Conservation (phyloP, 805 yeast species). For the Cyberlindnera mycetangii region DNA sequence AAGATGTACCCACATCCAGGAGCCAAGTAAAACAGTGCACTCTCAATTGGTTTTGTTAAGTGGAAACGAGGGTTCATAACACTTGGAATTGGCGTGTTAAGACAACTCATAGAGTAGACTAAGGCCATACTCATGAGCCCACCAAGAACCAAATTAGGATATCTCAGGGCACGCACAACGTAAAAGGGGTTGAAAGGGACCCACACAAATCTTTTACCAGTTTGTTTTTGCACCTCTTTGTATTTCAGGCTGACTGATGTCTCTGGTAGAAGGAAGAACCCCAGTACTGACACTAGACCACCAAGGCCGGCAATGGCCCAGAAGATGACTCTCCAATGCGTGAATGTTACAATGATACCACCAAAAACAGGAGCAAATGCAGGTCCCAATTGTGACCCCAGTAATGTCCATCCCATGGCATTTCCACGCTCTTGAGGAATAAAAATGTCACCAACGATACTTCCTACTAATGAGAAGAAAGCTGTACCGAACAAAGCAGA, state of each 20-base stretch:
- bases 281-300: slow-evolving; percentile 30
- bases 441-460: slow-evolving; percentile 41
- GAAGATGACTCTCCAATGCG: slow-evolving; percentile 51
- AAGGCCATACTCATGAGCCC: slow-evolving; percentile 43
- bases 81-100: slow-evolving; percentile 51
- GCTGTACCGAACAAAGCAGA: slow-evolving; percentile 56
- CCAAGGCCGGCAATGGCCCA: slow-evolving; percentile 47
- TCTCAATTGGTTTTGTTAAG: slow-evolving; percentile 43
- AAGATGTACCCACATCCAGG: slow-evolving; percentile 50
- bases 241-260: slow-evolving; percentile 28
- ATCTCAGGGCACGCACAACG: slow-evolving; percentile 39
- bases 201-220: slow-evolving; percentile 41
- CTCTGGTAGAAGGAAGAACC: slow-evolving; percentile 42
- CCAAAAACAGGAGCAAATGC: slow-evolving; percentile 54
- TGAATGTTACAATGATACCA: slow-evolving; percentile 49
- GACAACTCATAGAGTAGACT: slow-evolving; percentile 45
- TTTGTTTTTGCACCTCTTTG: slow-evolving; percentile 19
- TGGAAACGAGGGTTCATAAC: slow-evolving; percentile 54
- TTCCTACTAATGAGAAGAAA: slow-evolving; percentile 51
- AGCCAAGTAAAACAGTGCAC: slow-evolving; percentile 51
- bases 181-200: slow-evolving; percentile 46
- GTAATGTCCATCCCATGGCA: slow-evolving; percentile 46
- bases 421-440: slow-evolving; percentile 46
- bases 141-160: slow-evolving; percentile 40
- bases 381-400: slow-evolving; percentile 53